Evolutionary conservation across 805 yeast genomes (phyloP).

Genomic region (Candida easanensis): DNA sequence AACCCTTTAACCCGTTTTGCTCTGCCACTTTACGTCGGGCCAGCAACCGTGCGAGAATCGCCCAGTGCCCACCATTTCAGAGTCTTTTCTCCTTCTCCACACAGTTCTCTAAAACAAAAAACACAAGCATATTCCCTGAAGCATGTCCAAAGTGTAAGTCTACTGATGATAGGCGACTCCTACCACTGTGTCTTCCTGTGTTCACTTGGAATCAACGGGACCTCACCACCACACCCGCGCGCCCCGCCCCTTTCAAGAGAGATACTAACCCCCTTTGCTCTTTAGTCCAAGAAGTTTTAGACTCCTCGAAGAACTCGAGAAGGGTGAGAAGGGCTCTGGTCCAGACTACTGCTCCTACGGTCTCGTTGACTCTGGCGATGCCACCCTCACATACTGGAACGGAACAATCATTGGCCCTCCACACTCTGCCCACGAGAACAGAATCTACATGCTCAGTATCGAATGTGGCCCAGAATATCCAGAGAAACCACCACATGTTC

Average conservation of each 20-base stretch:
- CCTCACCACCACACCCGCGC: background rate
- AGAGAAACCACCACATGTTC: conserved; percentile 80
- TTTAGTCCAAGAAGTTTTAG: conserved; percentile 88
- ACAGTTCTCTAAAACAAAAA: background rate
- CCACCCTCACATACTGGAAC: conserved; percentile 93
- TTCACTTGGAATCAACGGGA: background rate
- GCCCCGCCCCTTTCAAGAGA: background rate
- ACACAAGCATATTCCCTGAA: background rate
- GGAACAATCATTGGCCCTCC: conserved; percentile 99
- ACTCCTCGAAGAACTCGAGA: conserved; percentile 92
- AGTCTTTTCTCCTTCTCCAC: background rate
- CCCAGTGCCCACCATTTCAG: too few species aligned
- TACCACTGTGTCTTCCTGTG: too few species aligned
- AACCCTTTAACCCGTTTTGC: too few species aligned
- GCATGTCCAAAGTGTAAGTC: conserved; percentile 1
- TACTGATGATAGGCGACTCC: too few species aligned
- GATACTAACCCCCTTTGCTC: background rate
- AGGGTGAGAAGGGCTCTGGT: conserved; percentile 96
- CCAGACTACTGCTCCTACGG: conserved; percentile 98
- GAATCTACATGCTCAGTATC: conserved; percentile 82
- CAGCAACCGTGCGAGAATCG: too few species aligned
- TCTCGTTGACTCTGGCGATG: conserved; percentile 83
- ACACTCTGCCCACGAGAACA: conserved; percentile 82
- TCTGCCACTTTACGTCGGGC: too few species aligned
- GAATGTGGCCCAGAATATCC: conserved; percentile 87